phyloP scores from a whole-genome alignment of 495 filamentous ascomycete species.

The Staphylotrichum longicolle region DNA sequence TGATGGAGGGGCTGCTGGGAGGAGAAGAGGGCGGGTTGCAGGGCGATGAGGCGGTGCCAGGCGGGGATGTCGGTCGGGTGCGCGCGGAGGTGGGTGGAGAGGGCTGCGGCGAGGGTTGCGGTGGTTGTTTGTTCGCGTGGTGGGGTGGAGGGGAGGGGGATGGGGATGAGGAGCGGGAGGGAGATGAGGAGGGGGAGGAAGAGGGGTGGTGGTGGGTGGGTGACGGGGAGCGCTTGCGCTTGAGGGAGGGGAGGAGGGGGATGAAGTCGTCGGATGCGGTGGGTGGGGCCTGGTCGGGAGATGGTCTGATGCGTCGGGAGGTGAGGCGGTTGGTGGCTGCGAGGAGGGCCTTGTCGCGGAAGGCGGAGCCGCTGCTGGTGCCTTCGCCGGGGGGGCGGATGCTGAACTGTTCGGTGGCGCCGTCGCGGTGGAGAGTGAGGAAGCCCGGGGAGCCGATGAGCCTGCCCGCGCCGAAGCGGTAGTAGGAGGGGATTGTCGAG shows the following conservation, averaged over 20 bases:
- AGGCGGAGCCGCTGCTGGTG: constrained; percentile 34
- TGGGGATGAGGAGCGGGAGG: constrained; percentile 34
- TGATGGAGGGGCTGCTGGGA: constrained; percentile 33
- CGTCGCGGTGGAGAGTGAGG: constrained; percentile 38
- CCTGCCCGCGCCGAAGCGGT: constrained; percentile 40
- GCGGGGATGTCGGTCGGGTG: constrained; percentile 62
- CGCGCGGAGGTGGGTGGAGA: constrained; percentile 58
- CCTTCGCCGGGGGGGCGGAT: constrained; percentile 29
- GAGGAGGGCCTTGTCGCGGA: constrained; percentile 41
- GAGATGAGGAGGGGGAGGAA: neutral
- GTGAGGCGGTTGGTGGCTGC: constrained; percentile 27
- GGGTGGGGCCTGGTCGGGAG: neutral
- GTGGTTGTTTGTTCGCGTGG: constrained; percentile 38
- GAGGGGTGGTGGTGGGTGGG: constrained; percentile 32
- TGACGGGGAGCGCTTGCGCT: constrained; percentile 39
- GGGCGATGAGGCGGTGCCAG: constrained; percentile 74
- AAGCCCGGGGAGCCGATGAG: constrained; percentile 41
- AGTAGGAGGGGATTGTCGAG: constrained; percentile 41
- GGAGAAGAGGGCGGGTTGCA: constrained; percentile 65
- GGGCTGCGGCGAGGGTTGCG: constrained; percentile 52
- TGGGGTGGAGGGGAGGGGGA: neutral
- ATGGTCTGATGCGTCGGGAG: constrained; percentile 31
- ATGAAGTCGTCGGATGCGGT: constrained; percentile 39
- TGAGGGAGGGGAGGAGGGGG: constrained; percentile 36
- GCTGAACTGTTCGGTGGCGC: constrained; percentile 38